These are phyloP conservation scores for Curvularia hawaiiensis DNA, from an alignment of 2,329 filamentous ascomycete genomes.

Conservation along the genomic window DNA sequence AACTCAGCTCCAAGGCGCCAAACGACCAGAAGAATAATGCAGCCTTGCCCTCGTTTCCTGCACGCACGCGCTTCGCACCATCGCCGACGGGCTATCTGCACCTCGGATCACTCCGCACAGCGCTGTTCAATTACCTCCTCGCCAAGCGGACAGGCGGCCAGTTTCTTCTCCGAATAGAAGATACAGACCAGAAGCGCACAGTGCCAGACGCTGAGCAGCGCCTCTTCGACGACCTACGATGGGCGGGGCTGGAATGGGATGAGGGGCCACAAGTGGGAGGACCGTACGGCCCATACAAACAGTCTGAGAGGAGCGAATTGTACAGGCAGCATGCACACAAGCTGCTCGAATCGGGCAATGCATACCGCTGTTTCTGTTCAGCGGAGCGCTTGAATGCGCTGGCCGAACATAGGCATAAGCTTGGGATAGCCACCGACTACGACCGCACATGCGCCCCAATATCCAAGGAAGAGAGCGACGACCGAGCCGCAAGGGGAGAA, in stretches of 20 bases:
- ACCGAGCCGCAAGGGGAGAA: conserved; percentile 71
- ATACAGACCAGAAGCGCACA: conserved; percentile 90
- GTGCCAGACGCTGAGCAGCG: conserved; percentile 78
- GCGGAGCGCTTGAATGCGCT: conserved; percentile 71
- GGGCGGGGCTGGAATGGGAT: conserved; percentile 92
- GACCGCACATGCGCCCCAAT: conserved; percentile 76
- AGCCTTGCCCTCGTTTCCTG: conserved; percentile 37
- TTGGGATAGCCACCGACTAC: conserved; percentile 65
- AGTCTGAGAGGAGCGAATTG: conserved; percentile 76
- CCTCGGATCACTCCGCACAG: conserved; percentile 87
- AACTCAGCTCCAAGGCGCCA: conserved; percentile 21
- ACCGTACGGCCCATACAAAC: conserved; percentile 83
- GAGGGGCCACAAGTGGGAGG: conserved; percentile 87
- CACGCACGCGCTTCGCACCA: conserved; percentile 85
- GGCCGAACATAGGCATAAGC: conserved; percentile 65
- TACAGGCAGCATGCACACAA: conserved; percentile 74
- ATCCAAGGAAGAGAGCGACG: conserved; percentile 68
- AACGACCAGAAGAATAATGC: conserved; percentile 17
- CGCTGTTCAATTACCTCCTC: conserved; percentile 94
- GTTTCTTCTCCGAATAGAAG: conserved; percentile 90
- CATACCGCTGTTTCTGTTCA: conserved; percentile 93
- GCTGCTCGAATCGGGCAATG: conserved; percentile 72
- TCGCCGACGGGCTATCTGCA: conserved; percentile 95
- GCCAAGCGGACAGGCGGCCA: conserved; percentile 86
- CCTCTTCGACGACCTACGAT: conserved; percentile 79